Conservation (phyloP, 2,329 filamentous ascomycete genomes). For the Thermoascus crustaceus region DNA sequence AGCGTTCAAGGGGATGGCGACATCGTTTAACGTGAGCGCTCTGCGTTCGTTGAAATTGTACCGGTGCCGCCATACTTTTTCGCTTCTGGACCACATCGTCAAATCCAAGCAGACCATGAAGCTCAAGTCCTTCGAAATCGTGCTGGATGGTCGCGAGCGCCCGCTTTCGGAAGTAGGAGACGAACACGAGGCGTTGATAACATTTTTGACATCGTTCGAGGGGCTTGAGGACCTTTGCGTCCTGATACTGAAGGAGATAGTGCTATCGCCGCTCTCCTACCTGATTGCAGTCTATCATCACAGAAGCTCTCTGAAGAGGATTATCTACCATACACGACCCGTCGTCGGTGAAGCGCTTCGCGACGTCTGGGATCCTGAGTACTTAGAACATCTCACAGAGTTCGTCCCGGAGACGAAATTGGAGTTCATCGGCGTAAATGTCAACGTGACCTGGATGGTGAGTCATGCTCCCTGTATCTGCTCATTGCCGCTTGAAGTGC, state of each 20-base stretch:
- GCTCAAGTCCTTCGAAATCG: neutral
- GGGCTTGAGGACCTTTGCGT: conserved; percentile 3
- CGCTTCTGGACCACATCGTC: neutral
- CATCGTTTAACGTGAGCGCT: neutral
- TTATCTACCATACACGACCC: neutral
- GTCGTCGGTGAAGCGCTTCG: neutral
- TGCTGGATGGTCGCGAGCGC: neutral
- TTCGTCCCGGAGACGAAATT: too few species aligned
- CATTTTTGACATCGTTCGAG: neutral
- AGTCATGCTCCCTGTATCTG: too few species aligned
- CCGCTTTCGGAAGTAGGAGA: neutral
- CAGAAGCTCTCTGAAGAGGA: neutral
- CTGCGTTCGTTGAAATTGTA: neutral
- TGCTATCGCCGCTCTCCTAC: neutral
- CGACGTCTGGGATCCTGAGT: neutral
- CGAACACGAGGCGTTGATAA: too few species aligned
- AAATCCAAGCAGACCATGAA: neutral
- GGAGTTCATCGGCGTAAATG: too few species aligned
- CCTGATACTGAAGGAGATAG: neutral
- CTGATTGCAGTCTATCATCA: neutral
- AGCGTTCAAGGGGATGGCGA: too few species aligned
- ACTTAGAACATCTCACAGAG: too few species aligned
- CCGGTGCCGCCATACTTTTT: neutral
- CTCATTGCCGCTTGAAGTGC: too few species aligned
- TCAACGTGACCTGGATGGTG: too few species aligned